Base-by-base conservation (phyloP, 2,329 filamentous ascomycete genomes). In the Fusarium papillatum region DNA sequence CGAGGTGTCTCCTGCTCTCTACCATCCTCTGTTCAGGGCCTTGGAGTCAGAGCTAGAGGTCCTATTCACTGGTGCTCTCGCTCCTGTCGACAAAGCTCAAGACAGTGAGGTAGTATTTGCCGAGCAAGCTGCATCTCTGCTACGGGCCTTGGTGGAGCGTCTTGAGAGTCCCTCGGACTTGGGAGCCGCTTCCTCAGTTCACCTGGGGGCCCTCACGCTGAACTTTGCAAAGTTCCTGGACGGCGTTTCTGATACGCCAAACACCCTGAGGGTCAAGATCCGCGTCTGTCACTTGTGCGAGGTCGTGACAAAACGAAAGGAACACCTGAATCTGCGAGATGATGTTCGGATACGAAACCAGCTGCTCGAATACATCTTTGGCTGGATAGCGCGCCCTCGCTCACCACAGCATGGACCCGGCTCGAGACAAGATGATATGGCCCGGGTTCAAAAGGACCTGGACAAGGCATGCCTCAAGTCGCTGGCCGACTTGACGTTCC, bases 301-400 rank as follows among this genome's bases (percentile, higher is more conserved):
- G 76, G 88, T 89, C 5, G 89, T 94, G 39, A 92, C 89, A 16
- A 90, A 89, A 81, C 89, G 92, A 75, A 94, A 93, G 77, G 92
- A 94, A 77, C 89, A 93, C 63, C 83, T 94, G 50, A 94, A 93
- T 76, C 84, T 94, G 14, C 88, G 92, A 63, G 92, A 94, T 76
- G 92, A 94, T 80, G 90, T 94, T 46, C 89, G 91, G 34, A 92
- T 93, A 77, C 86, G 92, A 65, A 94, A 94, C 74, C 92, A 93
- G 78, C 84, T 94, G 17, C 85, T 94, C 14, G 92, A 93, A 79
- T 91, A 91, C 69, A 90, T 93, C 41, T 93, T 93, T 73, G 88
- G 90, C 70, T 94, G 92, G 92, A 93, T 94, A 76, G 89, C 91
- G 31, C 87, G 91, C 14, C 90, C 91, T 22, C 87, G 88, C 17